Evolutionary conservation across 257 asterid genomes (phyloP).

Genomic region (Pogostemon cablin): DNA sequence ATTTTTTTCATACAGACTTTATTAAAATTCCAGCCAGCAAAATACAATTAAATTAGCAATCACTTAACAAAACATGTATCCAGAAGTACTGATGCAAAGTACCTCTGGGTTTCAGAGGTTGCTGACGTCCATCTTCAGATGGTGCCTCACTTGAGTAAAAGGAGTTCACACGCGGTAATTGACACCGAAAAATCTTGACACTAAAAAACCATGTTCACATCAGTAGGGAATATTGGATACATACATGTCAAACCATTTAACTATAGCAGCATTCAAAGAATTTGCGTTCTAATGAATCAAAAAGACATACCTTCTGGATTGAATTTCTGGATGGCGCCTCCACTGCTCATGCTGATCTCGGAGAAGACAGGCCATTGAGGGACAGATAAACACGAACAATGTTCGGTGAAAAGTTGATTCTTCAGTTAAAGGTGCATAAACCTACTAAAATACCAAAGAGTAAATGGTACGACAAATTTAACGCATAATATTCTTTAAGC

Average conservation of each 20-base stretch:
- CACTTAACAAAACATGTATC: neutral
- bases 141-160: conserved; percentile 85
- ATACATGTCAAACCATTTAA: neutral
- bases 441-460: conserved; percentile 45
- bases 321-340: conserved; percentile 61
- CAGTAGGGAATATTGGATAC: conserved; percentile 27
- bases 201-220: conserved; percentile 39
- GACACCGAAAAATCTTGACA: conserved; percentile 86
- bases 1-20: neutral
- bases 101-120: conserved; percentile 72
- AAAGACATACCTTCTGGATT: conserved; percentile 61
- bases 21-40: neutral
- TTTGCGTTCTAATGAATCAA: neutral
- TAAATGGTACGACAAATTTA: neutral
- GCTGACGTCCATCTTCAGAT: conserved; percentile 59
- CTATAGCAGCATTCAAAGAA: neutral
- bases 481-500: neutral
- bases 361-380: conserved; percentile 82
- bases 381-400: conserved; percentile 76
- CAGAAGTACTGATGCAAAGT: conserved; percentile 18
- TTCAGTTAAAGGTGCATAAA: conserved; percentile 82
- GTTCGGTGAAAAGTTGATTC: conserved; percentile 85
- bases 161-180: conserved; percentile 67
- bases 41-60: conserved; percentile 3
- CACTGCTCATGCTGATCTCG: conserved; percentile 93